phyloP scores from a whole-genome alignment of 2,329 filamentous ascomycete genomes.

The Talaromyces sp. region DNA sequence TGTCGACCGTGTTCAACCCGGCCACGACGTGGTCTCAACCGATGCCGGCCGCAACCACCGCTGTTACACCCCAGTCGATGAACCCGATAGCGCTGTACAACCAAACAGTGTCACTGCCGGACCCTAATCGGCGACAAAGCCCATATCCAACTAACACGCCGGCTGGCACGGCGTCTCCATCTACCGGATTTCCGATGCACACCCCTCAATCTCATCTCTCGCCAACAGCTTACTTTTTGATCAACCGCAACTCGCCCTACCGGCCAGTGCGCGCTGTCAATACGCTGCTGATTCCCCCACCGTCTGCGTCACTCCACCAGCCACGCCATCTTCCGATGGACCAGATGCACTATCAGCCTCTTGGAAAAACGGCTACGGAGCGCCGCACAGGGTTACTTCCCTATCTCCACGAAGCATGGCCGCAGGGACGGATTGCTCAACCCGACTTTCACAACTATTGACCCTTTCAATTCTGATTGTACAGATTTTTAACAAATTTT shows the following conservation, averaged over 20 bases:
- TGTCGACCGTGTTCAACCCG: conserved; percentile 68
- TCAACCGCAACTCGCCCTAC: conserved; percentile 87
- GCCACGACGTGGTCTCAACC: conserved; percentile 48
- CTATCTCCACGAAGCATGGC: conserved; percentile 41
- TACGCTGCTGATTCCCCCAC: conserved; percentile 83
- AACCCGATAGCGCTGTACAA: conserved; percentile 23
- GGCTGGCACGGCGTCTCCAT: conserved; percentile 61
- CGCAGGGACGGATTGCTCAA: conserved; percentile 23
- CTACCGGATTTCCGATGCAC: conserved; percentile 56
- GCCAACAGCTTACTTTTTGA: conserved; percentile 77
- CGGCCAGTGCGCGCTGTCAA: conserved; percentile 84
- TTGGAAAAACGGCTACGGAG: conserved; percentile 64
- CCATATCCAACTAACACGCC: conserved; percentile 41
- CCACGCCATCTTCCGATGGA: conserved; percentile 61
- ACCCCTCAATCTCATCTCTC: conserved; percentile 69
- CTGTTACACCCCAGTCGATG: conserved; percentile 20
- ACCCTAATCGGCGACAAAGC: conserved; percentile 44
- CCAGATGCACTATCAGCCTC: conserved; percentile 77
- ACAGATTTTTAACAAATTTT: conserved; percentile 4
- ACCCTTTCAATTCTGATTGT: not conserved
- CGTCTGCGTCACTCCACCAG: conserved; percentile 71
- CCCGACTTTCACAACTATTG: conserved; percentile 27
- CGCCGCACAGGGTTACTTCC: conserved; percentile 65
- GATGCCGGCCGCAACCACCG: conserved; percentile 28
- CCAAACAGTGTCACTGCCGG: conserved; percentile 23